A percentile compares a stretch with the other conserved stretches of the same genome.
These are phyloP conservation scores for Inonotus hispidus DNA, from an alignment of 1,284 basidiomycete species.

Conservation along the genomic window DNA sequence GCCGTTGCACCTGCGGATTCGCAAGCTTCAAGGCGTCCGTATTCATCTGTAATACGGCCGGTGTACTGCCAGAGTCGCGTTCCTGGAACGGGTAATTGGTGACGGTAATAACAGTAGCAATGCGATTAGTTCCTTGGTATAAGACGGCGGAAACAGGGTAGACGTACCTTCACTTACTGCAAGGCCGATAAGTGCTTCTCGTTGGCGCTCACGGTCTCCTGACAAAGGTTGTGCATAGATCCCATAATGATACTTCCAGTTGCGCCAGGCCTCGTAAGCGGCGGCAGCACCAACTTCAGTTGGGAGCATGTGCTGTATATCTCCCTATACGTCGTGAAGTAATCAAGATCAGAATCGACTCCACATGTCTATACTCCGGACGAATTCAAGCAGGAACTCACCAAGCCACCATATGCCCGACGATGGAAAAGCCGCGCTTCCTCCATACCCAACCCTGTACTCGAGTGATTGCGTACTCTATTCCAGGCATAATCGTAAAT, in stretches of 20 bases:
- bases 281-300: slow-evolving; percentile 59
- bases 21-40: slow-evolving; percentile 40
- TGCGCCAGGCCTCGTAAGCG: slow-evolving; percentile 64
- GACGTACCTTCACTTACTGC: slow-evolving; percentile 55
- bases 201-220: slow-evolving; percentile 47
- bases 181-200: slow-evolving; percentile 55
- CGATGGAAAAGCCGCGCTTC: slow-evolving; percentile 56
- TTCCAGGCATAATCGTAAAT: slow-evolving; percentile 54
- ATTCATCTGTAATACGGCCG: slow-evolving; percentile 36
- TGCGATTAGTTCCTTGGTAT: not conserved
- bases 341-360: not conserved
- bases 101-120: not conserved
- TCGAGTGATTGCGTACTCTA: slow-evolving; percentile 38
- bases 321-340: slow-evolving; percentile 32
- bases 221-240: slow-evolving; percentile 46
- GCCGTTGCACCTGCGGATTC: slow-evolving; percentile 56
- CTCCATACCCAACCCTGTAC: slow-evolving; percentile 43
- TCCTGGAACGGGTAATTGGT: slow-evolving; percentile 24
- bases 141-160: not conserved
- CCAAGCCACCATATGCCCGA: slow-evolving; percentile 51
- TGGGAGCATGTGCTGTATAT: slow-evolving; percentile 41
- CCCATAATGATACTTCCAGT: slow-evolving; percentile 49
- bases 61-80: slow-evolving; percentile 43
- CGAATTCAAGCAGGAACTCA: slow-evolving; percentile 24
- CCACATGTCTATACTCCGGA: not conserved